A percentile compares a stretch with the other conserved stretches of the same genome.
phyloP scores from a whole-genome alignment of 768 basidiomycete species.

The Rhodotorula diobovata region DNA sequence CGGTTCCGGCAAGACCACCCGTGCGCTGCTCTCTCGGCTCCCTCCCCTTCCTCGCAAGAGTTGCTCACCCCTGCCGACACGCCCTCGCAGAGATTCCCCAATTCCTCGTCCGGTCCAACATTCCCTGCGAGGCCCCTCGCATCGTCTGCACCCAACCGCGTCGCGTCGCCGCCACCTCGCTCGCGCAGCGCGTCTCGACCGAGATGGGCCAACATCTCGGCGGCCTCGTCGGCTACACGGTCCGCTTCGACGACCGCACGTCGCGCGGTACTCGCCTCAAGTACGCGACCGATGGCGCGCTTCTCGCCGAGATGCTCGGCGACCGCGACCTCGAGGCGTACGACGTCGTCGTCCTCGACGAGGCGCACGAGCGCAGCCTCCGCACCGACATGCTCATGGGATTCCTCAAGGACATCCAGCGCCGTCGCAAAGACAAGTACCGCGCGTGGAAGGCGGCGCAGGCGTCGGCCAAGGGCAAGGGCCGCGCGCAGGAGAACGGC shows the following conservation, averaged over 20 bases:
- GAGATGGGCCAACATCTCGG: conserved; percentile 75
- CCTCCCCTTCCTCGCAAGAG: background rate
- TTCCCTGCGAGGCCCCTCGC: conserved; percentile 46
- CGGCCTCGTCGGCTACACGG: conserved; percentile 80
- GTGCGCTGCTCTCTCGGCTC: conserved; percentile 55
- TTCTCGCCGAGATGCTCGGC: conserved; percentile 81
- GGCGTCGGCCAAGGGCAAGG: conserved; percentile 55
- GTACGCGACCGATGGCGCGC: conserved; percentile 97
- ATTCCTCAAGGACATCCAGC: conserved; percentile 76
- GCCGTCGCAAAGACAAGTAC: conserved; percentile 56
- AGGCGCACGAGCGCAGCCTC: conserved; percentile 93
- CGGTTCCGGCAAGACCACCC: conserved; percentile 96
- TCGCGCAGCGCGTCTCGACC: conserved; percentile 81
- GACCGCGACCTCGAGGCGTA: conserved; percentile 74
- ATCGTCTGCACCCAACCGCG: conserved; percentile 94
- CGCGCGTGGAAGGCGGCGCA: conserved; percentile 45
- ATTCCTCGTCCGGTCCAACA: conserved; percentile 78
- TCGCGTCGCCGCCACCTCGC: conserved; percentile 86
- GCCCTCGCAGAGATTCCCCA: conserved; percentile 78
- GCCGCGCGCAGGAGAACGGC: conserved; percentile 45
- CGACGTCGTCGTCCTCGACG: conserved; percentile 85
- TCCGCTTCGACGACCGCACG: conserved; percentile 86
- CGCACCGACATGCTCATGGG: conserved; percentile 91
- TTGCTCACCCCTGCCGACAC: background rate
- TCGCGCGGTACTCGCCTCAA: conserved; percentile 73